phyloP scores from a whole-genome alignment of 352 stramenopile genomes.

The Phytophthora sojae region DNA sequence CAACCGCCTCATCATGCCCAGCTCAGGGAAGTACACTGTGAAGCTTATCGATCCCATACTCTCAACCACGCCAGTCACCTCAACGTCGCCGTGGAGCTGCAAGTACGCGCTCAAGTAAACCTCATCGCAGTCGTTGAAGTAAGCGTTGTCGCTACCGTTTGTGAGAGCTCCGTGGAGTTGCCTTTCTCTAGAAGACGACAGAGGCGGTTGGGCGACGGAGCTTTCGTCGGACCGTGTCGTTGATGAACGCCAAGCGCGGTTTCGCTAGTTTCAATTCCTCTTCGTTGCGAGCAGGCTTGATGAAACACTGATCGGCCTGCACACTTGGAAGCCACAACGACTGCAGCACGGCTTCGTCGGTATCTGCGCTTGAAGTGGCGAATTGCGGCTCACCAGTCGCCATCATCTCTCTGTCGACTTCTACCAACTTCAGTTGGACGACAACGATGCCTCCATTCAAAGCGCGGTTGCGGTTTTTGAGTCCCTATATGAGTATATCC shows the following conservation, averaged over 20 bases:
- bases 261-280: slow-evolving; percentile 13
- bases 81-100: slow-evolving; percentile 48
- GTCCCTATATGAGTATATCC: slow-evolving; percentile 68
- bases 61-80: slow-evolving; percentile 45
- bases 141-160: slow-evolving; percentile 48
- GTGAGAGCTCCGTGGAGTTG: slow-evolving; percentile 43
- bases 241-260: slow-evolving; percentile 2
- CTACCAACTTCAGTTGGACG: slow-evolving; percentile 43
- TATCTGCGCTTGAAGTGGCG: slow-evolving; percentile 1
- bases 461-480: slow-evolving; percentile 61
- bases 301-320: slow-evolving; percentile 31
- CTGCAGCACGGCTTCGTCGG: slow-evolving; percentile 36
- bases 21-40: slow-evolving; percentile 63
- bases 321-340: slow-evolving; percentile 42
- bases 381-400: neutral
- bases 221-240: slow-evolving; percentile 6
- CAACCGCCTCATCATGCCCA: slow-evolving; percentile 63
- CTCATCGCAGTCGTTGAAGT: slow-evolving; percentile 67
- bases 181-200: slow-evolving; percentile 55
- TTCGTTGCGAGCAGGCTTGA: neutral
- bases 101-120: slow-evolving; percentile 75
- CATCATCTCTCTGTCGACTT: neutral
- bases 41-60: slow-evolving; percentile 67
- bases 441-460: slow-evolving; percentile 73
- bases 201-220: slow-evolving; percentile 55